These are phyloP conservation scores for Cornus kousa DNA, from an alignment of 148 eudicot genomes.

Conservation along the genomic window DNA sequence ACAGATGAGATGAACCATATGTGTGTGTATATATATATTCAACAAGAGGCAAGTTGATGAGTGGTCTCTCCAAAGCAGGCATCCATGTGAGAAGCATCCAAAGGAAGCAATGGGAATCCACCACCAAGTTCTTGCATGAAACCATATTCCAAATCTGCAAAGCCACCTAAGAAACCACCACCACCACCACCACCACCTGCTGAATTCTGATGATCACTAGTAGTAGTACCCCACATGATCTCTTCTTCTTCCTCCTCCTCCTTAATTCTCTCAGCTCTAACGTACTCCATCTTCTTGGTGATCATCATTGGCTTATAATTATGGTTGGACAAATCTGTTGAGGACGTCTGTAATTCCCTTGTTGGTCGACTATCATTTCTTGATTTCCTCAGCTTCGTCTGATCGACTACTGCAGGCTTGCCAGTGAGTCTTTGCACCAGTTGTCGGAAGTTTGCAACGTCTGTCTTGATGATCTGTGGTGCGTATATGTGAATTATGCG, in stretches of 20 bases:
- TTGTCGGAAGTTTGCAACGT: slow-evolving; percentile 63
- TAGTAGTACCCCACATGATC: slow-evolving; percentile 17
- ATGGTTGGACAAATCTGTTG: neutral
- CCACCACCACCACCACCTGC: slow-evolving; percentile 45
- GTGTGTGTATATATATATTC: neutral
- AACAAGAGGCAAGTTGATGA: slow-evolving; percentile 10
- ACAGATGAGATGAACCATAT: too few relatives aligned
- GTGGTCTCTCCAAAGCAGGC: slow-evolving; percentile 25
- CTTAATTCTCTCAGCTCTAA: slow-evolving; percentile 35
- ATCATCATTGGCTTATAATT: neutral
- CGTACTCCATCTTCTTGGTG: slow-evolving; percentile 20
- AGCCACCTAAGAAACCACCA: slow-evolving; percentile 51
- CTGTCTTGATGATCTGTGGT: slow-evolving; percentile 77
- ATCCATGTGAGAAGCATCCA: slow-evolving; percentile 39
- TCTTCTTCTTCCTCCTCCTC: slow-evolving; percentile 52
- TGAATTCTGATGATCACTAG: slow-evolving; percentile 19
- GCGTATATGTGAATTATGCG: slow-evolving; percentile 72
- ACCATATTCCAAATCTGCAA: slow-evolving; percentile 44
- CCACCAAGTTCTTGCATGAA: slow-evolving; percentile 46
- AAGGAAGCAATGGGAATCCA: slow-evolving; percentile 40
- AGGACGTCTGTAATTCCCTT: neutral
- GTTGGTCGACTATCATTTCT: neutral
- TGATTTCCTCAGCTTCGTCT: slow-evolving; percentile 5
- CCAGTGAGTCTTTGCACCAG: slow-evolving; percentile 79
- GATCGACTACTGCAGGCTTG: slow-evolving; percentile 31